Evolutionary conservation across 2,329 filamentous ascomycete species (phyloP), one percentile per base, ranked within the genome.

Genomic region (Blumeria hordei): DNA sequence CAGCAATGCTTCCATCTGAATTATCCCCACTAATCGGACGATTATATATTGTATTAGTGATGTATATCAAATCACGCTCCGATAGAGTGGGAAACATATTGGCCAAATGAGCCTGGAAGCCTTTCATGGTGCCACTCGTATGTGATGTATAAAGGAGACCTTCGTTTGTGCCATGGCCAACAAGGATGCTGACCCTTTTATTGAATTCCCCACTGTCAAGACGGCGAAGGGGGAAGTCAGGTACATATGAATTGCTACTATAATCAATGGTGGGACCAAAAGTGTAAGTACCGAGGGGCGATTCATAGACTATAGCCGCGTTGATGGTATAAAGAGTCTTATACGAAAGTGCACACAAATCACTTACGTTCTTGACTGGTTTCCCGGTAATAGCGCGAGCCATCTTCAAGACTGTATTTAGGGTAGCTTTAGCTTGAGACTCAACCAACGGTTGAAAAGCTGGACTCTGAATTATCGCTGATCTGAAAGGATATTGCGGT

Each of bases 401-500:
- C 3, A 41, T 18, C 10, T 39, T 16, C 9, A 53, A 18, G 6
- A 41, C 21, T n/a, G 16, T 39, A 5, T 12, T 12, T 4, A 21
- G 43, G 6, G 37, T 37, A 11, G 18, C 11, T 12, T 32, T 21
- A 5, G 51, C 6, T n/a, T 41, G 35, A 6, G 51, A 41, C 3
- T 16, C n/a, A 2, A 53, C 18, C 5, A 53, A 39, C 10, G 37
- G 35, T 21, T 53, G n/a, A 18, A 28, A 63, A n/a, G 55, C 62
- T 14, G 59, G 58, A 53, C 62, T 65, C 55, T 66, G 63, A 8
- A 61, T 36, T 33, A 67, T 62, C 18, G 64, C 65, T 57, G 69
- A 67, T 50, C 67, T 66, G 61, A 74, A 74, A 11, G 16, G 2
- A 7, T 58, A 60, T 33, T 72, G 73, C 55, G 67, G n/a, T 6